Percentiles rank a stretch among this genome's conserved stretches.
These are phyloP conservation scores for Lindgomyces ingoldianus DNA, from an alignment of 495 filamentous ascomycete genomes.

Conservation along the genomic window DNA sequence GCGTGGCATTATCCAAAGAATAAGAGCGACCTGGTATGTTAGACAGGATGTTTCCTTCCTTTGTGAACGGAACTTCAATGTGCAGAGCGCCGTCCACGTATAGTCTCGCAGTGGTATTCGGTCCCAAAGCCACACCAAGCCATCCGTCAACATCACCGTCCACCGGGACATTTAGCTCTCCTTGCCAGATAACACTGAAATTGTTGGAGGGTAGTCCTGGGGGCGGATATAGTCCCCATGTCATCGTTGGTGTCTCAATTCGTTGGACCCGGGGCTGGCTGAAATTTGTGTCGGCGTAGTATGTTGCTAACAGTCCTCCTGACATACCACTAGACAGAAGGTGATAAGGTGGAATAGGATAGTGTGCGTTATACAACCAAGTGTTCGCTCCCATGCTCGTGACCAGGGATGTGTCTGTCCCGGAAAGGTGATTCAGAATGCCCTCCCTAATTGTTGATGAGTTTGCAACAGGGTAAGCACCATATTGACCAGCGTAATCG, in stretches of 20 bases:
- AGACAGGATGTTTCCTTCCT: conserved; percentile 19
- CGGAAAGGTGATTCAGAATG: conserved; percentile 42
- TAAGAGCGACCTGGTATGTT: conserved; percentile 44
- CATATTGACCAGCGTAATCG: conserved; percentile 48
- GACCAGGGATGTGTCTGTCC: conserved; percentile 40
- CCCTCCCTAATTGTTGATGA: conserved; percentile 49
- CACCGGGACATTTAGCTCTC: conserved; percentile 44
- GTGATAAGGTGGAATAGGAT: conserved; percentile 48
- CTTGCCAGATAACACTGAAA: conserved; percentile 51
- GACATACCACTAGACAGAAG: conserved; percentile 43
- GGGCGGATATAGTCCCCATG: conserved; percentile 50
- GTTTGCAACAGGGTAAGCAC: conserved; percentile 45
- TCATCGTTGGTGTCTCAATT: conserved; percentile 45
- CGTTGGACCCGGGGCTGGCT: conserved; percentile 38
- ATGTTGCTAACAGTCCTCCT: conserved; percentile 47
- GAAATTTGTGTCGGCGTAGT: conserved; percentile 48
- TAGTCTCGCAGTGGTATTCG: conserved; percentile 46
- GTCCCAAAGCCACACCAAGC: conserved; percentile 45
- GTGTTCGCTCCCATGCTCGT: conserved; percentile 50
- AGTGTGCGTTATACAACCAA: conserved; percentile 50
- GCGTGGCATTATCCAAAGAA: conserved; percentile 40
- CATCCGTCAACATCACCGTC: conserved; percentile 40
- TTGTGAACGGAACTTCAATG: conserved; percentile 28
- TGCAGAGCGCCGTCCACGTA: conserved; percentile 44
- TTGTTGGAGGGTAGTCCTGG: conserved; percentile 48